phyloP scores from a whole-genome alignment of 352 stramenopile species.

The Globisporangium megalacanthum region DNA sequence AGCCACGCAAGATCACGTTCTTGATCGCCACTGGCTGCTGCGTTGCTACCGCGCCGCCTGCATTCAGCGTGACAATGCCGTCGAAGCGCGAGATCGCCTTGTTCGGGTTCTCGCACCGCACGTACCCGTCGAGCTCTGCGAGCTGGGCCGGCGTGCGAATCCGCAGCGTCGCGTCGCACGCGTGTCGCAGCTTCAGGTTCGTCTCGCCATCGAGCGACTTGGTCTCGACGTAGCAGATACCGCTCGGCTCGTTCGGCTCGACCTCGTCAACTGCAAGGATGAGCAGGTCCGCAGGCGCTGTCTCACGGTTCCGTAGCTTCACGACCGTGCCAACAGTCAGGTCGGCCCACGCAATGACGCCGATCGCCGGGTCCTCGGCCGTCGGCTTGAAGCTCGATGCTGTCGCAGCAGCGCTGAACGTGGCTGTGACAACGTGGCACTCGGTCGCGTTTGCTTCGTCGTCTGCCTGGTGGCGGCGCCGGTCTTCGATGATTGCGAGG shows the following conservation, averaged over 20 bases:
- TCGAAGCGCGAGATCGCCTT: conserved; percentile 13
- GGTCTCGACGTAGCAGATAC: conserved; percentile 87
- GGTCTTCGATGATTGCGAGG: conserved; percentile 85
- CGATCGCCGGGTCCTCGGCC: too few relatives aligned
- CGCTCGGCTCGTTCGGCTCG: conserved; percentile 38
- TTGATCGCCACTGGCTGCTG: conserved; percentile 62
- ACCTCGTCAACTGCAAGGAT: conserved; percentile 51
- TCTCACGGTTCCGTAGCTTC: conserved; percentile 74
- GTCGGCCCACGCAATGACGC: conserved; percentile 36
- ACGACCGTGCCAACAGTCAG: conserved; percentile 81
- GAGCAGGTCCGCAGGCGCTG: conserved; percentile 77
- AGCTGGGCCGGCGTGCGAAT: neutral
- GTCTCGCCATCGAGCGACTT: conserved; percentile 88
- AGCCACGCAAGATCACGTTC: conserved; percentile 88
- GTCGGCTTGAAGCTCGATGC: conserved; percentile 11
- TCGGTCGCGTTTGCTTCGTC: conserved; percentile 78
- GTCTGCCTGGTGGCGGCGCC: conserved; percentile 67
- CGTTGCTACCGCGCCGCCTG: too few relatives aligned
- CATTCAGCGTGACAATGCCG: neutral
- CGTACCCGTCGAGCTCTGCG: neutral
- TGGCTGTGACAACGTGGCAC: conserved; percentile 36
- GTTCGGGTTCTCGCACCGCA: conserved; percentile 22
- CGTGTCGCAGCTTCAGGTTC: conserved; percentile 86
- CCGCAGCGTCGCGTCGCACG: conserved; percentile 1
- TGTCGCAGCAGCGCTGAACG: conserved; percentile 20